Conservation (phyloP, 176 grass and related monocot genomes). For the Hsuehochloa calcarea region DNA sequence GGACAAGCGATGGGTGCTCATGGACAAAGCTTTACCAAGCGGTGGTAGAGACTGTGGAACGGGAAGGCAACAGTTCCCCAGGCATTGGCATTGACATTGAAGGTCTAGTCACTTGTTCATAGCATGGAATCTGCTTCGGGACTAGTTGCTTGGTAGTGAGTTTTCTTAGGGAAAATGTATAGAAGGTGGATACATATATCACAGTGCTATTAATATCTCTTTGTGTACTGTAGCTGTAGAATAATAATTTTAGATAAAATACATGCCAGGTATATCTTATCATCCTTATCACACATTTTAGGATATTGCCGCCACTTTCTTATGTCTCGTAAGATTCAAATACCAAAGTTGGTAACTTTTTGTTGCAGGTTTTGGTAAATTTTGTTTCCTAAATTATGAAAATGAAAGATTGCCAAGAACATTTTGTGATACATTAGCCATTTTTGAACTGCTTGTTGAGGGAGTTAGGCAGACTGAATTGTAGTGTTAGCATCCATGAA, state of each 20-base stretch:
- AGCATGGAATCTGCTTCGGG: conserved; percentile 41
- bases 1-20: conserved; percentile 52
- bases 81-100: conserved; percentile 55
- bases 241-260: conserved; percentile 35
- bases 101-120: conserved; percentile 70
- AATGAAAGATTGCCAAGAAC: not conserved
- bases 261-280: conserved; percentile 33
- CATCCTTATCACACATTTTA: not conserved
- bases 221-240: conserved; percentile 44
- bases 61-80: not conserved
- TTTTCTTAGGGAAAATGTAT: conserved; percentile 45
- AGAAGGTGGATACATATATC: conserved; percentile 39
- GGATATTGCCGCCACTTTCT: not conserved
- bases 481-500: conserved; percentile 11
- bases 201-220: conserved; percentile 12
- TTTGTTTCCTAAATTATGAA: not conserved
- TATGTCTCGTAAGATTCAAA: not conserved
- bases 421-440: not conserved
- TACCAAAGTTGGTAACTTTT: not conserved
- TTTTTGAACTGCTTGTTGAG: not conserved
- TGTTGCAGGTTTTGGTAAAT: not conserved
- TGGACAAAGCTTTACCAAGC: conserved; percentile 84
- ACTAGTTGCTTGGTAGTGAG: conserved; percentile 33
- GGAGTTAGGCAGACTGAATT: not conserved
- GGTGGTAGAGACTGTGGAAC: conserved; percentile 71